Base-by-base conservation (phyloP, 352 stramenopile species). In the Phytophthora meadii region DNA sequence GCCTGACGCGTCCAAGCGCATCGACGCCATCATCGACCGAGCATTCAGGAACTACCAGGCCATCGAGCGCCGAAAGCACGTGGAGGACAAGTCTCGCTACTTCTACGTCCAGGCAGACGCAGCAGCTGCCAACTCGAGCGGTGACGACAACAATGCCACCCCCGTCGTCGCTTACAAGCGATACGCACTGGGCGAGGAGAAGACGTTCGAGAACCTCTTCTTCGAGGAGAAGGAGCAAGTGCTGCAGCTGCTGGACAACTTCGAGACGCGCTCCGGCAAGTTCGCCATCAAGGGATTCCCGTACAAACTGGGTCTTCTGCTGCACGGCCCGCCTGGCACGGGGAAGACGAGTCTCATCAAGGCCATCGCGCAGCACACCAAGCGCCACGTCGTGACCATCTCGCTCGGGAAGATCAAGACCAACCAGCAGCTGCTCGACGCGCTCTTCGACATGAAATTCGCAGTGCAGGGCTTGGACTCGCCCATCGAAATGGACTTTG, bases 281-380 rank as follows among this genome's bases (percentile, higher is more conserved):
- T 97, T 96, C 55, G 76, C 77, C 5, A 94, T 97, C 74, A 72
- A 77, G 34, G 90, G 90, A 3, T 97, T 95, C 37, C 93, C 91
- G 14, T 88, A 97, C 76, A 98, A 97, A 66, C 82, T 87, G 30
- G 89, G 73, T 0, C 84, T 98, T 5, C 70, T 98, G 27, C 74
- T 98, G 2, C 82, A 97, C 48, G 93, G 92, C 1, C 87, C 87
- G 15, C 92, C 91, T 9, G 91, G 92, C 17, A 97, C 88, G 7
- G 85, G 91, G 36, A 98, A 98, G 75, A 98, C 93, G 2, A 94
- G 76, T 57, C 67, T 98, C 14, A 97, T 96, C 82, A 94, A 95
- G 66, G 87, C 89, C 9, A 68, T 98, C 15, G 89, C 92, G 19
- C 82, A 94, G 52, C 47, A 92, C 68, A 88, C 90, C 0, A 70